Conservation (phyloP, 164 flowering plant genomes). For the Macadamia tetraphylla region DNA sequence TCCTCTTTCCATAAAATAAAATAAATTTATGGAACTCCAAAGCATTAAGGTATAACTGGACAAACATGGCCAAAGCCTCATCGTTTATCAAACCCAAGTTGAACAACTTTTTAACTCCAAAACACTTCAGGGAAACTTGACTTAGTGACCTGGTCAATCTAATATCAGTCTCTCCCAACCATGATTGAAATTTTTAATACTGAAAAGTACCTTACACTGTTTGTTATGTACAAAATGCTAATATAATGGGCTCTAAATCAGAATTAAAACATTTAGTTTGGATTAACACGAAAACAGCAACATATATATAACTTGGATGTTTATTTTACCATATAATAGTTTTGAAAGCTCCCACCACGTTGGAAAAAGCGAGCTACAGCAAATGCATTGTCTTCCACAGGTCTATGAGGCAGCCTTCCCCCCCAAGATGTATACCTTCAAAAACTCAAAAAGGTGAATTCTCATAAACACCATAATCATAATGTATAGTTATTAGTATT, state of each 20-base stretch:
- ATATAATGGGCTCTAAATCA: neutral
- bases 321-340: constrained; percentile 81
- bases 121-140: too few species aligned
- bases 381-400: constrained; percentile 87
- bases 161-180: too few species aligned
- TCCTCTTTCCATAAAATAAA: too few species aligned
- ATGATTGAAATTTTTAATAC: too few species aligned
- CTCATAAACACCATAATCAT: neutral
- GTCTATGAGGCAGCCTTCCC: constrained; percentile 75
- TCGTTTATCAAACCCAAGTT: too few species aligned
- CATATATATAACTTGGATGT: neutral
- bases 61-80: too few species aligned
- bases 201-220: too few species aligned
- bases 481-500: neutral
- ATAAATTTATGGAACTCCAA: too few species aligned
- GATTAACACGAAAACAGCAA: neutral
- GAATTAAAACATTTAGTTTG: neutral
- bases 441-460: neutral
- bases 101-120: too few species aligned
- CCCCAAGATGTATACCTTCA: constrained; percentile 85
- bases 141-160: too few species aligned
- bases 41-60: too few species aligned
- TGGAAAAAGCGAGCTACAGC: constrained; percentile 95
- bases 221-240: neutral
- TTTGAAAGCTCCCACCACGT: constrained; percentile 84